phyloP scores from a whole-genome alignment of 352 stramenopile genomes.

The Phytophthora agathidicida region DNA sequence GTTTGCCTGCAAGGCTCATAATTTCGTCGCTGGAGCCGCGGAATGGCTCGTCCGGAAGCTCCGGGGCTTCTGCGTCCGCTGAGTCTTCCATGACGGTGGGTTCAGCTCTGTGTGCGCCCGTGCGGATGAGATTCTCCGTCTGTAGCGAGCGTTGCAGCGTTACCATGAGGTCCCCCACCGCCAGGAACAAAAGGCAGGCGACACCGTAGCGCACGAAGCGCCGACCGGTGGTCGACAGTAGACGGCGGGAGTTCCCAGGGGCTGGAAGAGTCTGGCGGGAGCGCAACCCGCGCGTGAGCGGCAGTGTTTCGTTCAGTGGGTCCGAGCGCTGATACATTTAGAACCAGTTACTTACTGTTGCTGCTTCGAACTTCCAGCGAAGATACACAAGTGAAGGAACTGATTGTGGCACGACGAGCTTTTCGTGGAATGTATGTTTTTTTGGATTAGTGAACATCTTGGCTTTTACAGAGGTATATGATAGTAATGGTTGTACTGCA shows the following conservation, averaged over 20 bases:
- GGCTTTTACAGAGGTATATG: background rate
- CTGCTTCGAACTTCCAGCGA: too few species aligned
- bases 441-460: constrained; percentile 1
- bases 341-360: too few species aligned
- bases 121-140: constrained; percentile 32
- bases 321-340: constrained; percentile 30
- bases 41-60: constrained; percentile 23
- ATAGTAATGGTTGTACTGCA: too few species aligned
- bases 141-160: constrained; percentile 37
- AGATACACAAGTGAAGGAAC: constrained; percentile 8
- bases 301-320: constrained; percentile 38
- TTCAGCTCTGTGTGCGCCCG: constrained; percentile 2
- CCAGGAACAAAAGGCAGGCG: constrained; percentile 32
- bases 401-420: background rate
- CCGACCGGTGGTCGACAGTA: constrained; percentile 24
- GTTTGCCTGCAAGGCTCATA: constrained; percentile 43
- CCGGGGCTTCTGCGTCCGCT: constrained; percentile 11
- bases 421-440: background rate
- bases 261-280: constrained; percentile 29
- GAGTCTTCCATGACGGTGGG: constrained; percentile 26
- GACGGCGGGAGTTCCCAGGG: constrained; percentile 11
- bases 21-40: constrained; percentile 56
- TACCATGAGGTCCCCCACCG: constrained; percentile 37
- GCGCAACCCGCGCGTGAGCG: constrained; percentile 35
- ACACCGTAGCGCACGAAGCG: constrained; percentile 35